Base-by-base conservation (phyloP, 805 yeast species). In the Candida piceae region DNA sequence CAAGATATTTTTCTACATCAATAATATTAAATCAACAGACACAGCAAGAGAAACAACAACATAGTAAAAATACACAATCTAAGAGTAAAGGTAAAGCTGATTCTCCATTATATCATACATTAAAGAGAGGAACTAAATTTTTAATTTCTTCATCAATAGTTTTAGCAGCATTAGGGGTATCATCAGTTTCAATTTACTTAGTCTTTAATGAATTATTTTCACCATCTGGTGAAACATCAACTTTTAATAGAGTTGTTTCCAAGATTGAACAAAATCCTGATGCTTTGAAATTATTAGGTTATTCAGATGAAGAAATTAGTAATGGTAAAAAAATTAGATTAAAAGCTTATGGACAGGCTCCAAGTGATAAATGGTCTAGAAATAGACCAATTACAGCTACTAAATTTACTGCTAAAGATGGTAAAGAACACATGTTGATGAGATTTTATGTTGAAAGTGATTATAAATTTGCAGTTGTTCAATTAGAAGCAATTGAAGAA, bases 201-300 rank as follows among this genome's bases (percentile, higher is more conserved):
- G 74, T 88, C 16, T 72, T 83, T n/a, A 69, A 81, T 9, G 96
- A 89, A 56, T 63, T 89, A 22, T 77, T 86, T 46, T 73, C 89
- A 32, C 96, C 97, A 8, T 81, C 94, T 1, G 95, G 95, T 17
- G 96, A 89, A 55, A 89, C 95, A 0, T 84, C 82, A 46, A 77
- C 94, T 2, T 89, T 89, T 67, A 88, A 89, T 63, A 75, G 86
- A 49, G 94, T 95, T 2, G 88, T 88, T 22, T 72, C 76, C 10
- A 63, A 84, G 49, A 74, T 87, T 26, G 90, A 89, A 54, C 67
- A 80, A 41, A 85, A 82, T 57, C 70, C 70, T 33, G 59, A 58
- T 26, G 80, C 83, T 3, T 79, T 79, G 48, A 63, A 67, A 45
- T 57, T 79, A 21, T 64, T 89, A 26, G 64, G 63, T n/a, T 58